Conservation (phyloP, 306 rosid genomes). For the Dicorynia guianensis region DNA sequence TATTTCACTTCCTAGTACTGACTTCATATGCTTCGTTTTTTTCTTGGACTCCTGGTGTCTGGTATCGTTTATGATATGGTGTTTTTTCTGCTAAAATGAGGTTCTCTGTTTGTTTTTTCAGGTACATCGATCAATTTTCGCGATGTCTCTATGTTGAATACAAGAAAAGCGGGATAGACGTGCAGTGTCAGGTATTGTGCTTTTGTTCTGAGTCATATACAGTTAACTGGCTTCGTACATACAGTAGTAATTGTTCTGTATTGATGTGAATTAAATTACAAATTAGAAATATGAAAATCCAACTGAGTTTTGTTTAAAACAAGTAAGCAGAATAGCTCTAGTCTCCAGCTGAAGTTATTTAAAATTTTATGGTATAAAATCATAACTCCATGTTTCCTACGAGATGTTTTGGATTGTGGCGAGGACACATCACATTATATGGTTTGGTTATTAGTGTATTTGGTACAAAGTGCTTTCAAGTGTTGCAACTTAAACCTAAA, state of each 20-base stretch:
- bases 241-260: neutral
- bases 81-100: constrained; percentile 17
- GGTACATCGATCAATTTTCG: constrained; percentile 95
- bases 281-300: neutral
- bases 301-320: neutral
- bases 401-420: neutral
- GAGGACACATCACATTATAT: neutral
- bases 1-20: neutral
- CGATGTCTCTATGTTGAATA: constrained; percentile 92
- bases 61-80: neutral
- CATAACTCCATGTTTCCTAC: neutral
- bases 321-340: neutral
- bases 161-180: constrained; percentile 93
- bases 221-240: neutral
- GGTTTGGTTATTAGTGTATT: neutral
- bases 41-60: neutral
- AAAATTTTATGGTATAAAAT: constrained; percentile 3
- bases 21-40: neutral
- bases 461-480: neutral
- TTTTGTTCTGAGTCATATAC: constrained; percentile 24
- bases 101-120: constrained; percentile 41
- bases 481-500: neutral
- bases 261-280: neutral
- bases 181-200: constrained; percentile 96
- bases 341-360: constrained; percentile 9